Percentiles rank a stretch among this genome's conserved stretches.
Conservation (phyloP, 192 early-diverging fungal genomes). For the Powellomyces hirtus region DNA sequence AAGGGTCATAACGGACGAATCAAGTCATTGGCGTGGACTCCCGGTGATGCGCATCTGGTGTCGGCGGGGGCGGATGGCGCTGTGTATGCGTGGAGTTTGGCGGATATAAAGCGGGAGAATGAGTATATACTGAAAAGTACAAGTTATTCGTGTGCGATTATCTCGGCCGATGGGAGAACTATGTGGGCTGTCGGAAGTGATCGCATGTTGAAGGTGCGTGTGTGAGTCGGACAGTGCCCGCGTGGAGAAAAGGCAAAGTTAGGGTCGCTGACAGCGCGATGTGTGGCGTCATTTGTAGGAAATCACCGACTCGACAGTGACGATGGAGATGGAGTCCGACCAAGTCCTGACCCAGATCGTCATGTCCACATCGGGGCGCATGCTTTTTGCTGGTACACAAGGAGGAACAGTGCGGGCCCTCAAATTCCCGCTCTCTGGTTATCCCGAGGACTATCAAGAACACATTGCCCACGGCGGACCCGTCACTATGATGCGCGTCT, state of each 20-base stretch:
- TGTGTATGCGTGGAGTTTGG: constrained; percentile 52
- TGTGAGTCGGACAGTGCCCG: background rate
- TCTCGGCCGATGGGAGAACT: constrained; percentile 38
- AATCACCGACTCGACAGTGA: constrained; percentile 55
- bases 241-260: too few relatives aligned
- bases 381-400: constrained; percentile 60
- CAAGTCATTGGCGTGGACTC: constrained; percentile 47
- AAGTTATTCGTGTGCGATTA: constrained; percentile 44
- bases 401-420: constrained; percentile 44
- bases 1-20: constrained; percentile 62
- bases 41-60: constrained; percentile 51
- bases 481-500: constrained; percentile 45
- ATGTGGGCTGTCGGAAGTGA: constrained; percentile 57
- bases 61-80: constrained; percentile 58
- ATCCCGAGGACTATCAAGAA: constrained; percentile 49
- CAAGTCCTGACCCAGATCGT: constrained; percentile 50
- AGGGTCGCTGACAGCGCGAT: too few relatives aligned
- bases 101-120: constrained; percentile 47
- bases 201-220: constrained; percentile 47
- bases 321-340: constrained; percentile 43
- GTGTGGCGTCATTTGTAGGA: constrained; percentile 35
- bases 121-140: constrained; percentile 58
- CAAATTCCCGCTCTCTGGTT: constrained; percentile 48
- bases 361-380: constrained; percentile 47
- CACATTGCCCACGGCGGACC: constrained; percentile 49